Evolutionary conservation across 2,329 filamentous ascomycete species (phyloP).

Genomic region (Pseudogymnoascus sp.): DNA sequence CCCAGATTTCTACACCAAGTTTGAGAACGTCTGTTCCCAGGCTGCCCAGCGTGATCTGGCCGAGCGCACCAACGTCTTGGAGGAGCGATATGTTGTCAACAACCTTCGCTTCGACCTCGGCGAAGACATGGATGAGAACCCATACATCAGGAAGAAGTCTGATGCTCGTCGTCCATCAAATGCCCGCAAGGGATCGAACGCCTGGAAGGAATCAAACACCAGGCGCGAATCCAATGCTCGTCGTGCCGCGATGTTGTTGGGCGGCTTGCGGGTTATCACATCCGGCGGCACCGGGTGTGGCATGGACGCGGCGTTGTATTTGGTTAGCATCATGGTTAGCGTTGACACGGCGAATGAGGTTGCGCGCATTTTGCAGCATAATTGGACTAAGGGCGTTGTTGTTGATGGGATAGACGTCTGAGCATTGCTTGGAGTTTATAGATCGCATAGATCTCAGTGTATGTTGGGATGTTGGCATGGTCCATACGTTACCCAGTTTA

Average conservation of each 20-base stretch:
- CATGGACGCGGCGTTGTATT: conserved; percentile 74
- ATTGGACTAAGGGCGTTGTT: conserved; percentile 77
- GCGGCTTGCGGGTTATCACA: conserved; percentile 65
- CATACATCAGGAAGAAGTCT: conserved; percentile 70
- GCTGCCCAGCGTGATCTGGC: conserved; percentile 59
- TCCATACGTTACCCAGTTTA: conserved; percentile 3
- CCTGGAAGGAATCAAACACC: conserved; percentile 63
- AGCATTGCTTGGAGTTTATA: conserved; percentile 15
- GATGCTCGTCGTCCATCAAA: conserved; percentile 54
- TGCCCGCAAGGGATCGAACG: conserved; percentile 74
- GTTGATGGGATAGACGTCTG: conserved; percentile 80
- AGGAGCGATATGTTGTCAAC: conserved; percentile 83
- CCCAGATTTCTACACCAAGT: conserved; percentile 67
- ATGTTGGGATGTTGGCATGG: conserved; percentile 3
- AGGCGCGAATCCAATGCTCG: conserved; percentile 68
- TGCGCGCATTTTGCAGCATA: conserved; percentile 68
- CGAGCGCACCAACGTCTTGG: conserved; percentile 74
- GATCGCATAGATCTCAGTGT: conserved; percentile 6
- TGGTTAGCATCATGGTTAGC: conserved; percentile 74
- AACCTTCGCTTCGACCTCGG: conserved; percentile 78
- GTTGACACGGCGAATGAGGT: conserved; percentile 69
- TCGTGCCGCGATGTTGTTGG: conserved; percentile 52
- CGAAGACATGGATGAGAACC: conserved; percentile 72
- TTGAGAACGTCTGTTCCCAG: conserved; percentile 74
- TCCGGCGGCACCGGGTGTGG: conserved; percentile 70